Evolutionary conservation across 306 rosid genomes (phyloP), one percentile per base, ranked within the genome.

Genomic region (Dryas alaskensis): DNA sequence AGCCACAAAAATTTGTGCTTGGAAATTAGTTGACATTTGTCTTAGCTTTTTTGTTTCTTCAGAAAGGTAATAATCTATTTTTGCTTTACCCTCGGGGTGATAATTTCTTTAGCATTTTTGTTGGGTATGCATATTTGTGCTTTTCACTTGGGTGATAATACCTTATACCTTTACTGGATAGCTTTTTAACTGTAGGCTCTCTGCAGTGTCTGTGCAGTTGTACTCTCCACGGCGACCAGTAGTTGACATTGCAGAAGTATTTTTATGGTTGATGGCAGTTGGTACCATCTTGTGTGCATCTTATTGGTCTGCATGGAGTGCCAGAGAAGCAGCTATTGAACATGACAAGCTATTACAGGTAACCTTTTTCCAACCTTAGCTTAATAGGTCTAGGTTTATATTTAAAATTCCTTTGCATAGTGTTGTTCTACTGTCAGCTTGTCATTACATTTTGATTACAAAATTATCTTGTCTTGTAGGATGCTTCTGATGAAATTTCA

Each of bases 281-380:
- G 89, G 95, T 76, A 92, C 97, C 69, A 88, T 95, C 79, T 80
- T 90, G 73, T 88, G 98, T 75, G 92, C 99, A 46, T 95, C 99
- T 60, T 95, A 82, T 85, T 95, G 99, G 99, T 92, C 99, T 61
- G 98, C 99, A 4, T 92, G 97, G 93, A 85, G 87, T 59, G 80
- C 96, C 58, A 81, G 92, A 74, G 90, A 95, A 88, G 90, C 92
- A 52, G 86, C 86, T 53, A 65, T 84, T 67, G 98, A 95, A 83
- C 87, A 82, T 0, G 93, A 87, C 72, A 92, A 80, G 81, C 73
- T 88, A 25, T 81, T 92, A 62, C 87, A 87, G 97, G 99, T 92
- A 53, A 47, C 81, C 73, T 70, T 75, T 68, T 75, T 13, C 62
- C 52, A 42, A 51, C 66, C 69, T 67, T 76, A 5, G 39, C 25